phyloP scores from a whole-genome alignment of 2,329 filamentous ascomycete species.

The Aspergillus fructus region DNA sequence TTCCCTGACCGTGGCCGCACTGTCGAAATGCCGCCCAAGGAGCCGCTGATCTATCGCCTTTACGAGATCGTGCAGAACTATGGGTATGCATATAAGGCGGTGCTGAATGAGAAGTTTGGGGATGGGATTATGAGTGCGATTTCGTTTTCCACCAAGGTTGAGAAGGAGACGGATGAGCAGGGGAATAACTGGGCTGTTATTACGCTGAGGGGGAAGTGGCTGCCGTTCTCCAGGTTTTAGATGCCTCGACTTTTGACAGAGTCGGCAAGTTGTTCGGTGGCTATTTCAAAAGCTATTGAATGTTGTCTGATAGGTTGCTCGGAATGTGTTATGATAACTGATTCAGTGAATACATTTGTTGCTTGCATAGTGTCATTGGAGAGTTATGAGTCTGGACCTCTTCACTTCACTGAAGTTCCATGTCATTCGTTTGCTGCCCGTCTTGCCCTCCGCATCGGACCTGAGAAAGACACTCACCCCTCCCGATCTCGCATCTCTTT shows the following conservation, averaged over 20 bases:
- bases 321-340: not conserved
- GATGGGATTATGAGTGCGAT: slow-evolving; percentile 98
- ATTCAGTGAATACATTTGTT: not conserved
- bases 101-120: slow-evolving; percentile 92
- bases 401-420: no score
- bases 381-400: not conserved
- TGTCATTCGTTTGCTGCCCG: no score
- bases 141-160: slow-evolving; percentile 82
- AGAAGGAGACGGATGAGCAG: slow-evolving; percentile 86
- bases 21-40: slow-evolving; percentile 78
- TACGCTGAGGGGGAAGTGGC: slow-evolving; percentile 78
- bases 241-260: no score
- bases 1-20: slow-evolving; percentile 79
- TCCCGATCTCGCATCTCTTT: no score
- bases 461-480: no score
- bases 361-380: not conserved
- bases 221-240: slow-evolving; percentile 49
- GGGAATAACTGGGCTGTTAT: slow-evolving; percentile 83
- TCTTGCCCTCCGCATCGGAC: no score
- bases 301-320: not conserved
- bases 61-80: slow-evolving; percentile 98
- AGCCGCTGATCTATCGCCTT: slow-evolving; percentile 84
- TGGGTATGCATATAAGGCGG: slow-evolving; percentile 91
- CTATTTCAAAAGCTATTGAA: not conserved
- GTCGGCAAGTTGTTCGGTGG: not conserved